Percentiles rank a stretch among this genome's conserved stretches.
Evolutionary conservation across 73 alveolate genomes (phyloP).

Genomic region (Effrenium voratum): DNA sequence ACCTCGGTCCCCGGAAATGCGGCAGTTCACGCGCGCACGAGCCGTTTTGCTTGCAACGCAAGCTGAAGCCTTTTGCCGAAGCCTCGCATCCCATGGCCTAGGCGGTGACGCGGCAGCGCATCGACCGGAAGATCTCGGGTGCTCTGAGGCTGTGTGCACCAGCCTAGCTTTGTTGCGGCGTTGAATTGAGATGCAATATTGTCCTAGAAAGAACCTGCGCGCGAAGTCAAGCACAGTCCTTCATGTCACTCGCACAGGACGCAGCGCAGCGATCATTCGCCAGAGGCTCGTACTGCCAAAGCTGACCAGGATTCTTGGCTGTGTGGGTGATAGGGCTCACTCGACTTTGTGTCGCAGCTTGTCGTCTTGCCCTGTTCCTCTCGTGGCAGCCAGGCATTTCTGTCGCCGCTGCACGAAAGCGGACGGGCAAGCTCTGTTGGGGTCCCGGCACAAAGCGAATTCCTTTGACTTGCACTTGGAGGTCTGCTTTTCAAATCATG

Average conservation of each 20-base stretch:
- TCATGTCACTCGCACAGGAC: neutral
- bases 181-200: neutral
- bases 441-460: too few relatives aligned
- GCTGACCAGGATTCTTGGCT: neutral
- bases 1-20: neutral
- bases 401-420: too few relatives aligned
- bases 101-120: neutral
- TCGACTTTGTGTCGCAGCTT: too few relatives aligned
- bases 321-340: too few relatives aligned
- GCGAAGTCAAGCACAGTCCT: neutral
- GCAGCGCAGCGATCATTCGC: neutral
- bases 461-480: too few relatives aligned
- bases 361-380: too few relatives aligned
- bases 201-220: neutral
- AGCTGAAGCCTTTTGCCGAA: neutral
- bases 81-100: neutral
- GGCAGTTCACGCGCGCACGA: neutral
- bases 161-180: neutral
- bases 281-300: neutral
- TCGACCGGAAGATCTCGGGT: conserved; percentile 17
- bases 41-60: neutral
- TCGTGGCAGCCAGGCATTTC: too few relatives aligned
- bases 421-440: too few relatives aligned
- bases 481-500: too few relatives aligned
- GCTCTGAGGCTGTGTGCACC: neutral